Evolutionary conservation across 2,329 filamentous ascomycete species (phyloP), one percentile per base, ranked within the genome.

Genomic region (Rhynchosporium graminicola): DNA sequence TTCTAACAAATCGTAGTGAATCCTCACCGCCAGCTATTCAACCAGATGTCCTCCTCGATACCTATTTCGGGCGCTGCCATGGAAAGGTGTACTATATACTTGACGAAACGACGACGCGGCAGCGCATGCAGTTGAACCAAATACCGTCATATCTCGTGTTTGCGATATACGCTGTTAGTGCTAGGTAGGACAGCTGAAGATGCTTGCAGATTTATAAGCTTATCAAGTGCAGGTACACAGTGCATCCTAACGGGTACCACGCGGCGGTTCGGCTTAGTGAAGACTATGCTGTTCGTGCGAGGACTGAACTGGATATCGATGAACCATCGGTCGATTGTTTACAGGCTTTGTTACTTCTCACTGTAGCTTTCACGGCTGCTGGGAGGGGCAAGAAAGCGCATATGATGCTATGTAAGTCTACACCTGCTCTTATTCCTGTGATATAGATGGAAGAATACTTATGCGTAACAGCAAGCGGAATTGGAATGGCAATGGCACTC

Each of bases 381-480:
- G 91, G 92, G 31, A 87, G 89, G 70, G 90, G 91, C 15, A 94
- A 91, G 76, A 95, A 90, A 76, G 88, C 90, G 0, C 95, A 92
- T 69, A 96, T 96, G 91, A 81, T 92, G 45, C 80, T 96, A 69
- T 85, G 91, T 91, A 86, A 26, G 79, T 70, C 12, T 13, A 46
- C 20, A 13, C 8, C 47, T 56, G n/a, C 33, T 29, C 20, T n/a
- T 12, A 46, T n/a, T 13, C 6, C 47, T 54, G 13, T 40, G 26
- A 20, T n/a, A 63, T 29, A 52, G 38, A 20, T 46, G 26, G 26
- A 28, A 45, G 33, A 67, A 13, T 42, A 56, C 79, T 82, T 68
- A 83, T 67, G 38, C 1, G 1, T 47, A 60, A 46, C 68, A 92
- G 89, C 87, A 66, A 89, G 82, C 66, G 90, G 88, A 9, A 86